A percentile compares a stretch with the other conserved stretches of the same genome.
Evolutionary conservation across 2,329 filamentous ascomycete species (phyloP).

Genomic region (Purpureocillium lavendulum): DNA sequence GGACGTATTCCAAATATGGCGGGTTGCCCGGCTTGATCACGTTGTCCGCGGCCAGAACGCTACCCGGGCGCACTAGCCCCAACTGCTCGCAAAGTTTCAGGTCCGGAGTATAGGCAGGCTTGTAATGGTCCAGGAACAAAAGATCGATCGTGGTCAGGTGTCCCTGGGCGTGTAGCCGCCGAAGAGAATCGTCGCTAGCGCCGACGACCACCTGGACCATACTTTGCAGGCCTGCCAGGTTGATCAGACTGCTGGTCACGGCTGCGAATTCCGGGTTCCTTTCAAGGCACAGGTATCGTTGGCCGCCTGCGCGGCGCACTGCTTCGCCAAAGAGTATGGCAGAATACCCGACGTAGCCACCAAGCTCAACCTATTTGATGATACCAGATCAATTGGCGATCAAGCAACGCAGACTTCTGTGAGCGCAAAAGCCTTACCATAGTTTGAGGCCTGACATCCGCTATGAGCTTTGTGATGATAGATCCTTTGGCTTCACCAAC

Average conservation of each 20-base stretch:
- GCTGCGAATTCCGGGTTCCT: constrained; percentile 65
- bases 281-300: constrained; percentile 64
- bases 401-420: neutral
- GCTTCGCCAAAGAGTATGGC: constrained; percentile 66
- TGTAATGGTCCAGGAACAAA: constrained; percentile 75
- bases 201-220: constrained; percentile 65
- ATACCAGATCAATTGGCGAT: neutral
- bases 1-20: constrained; percentile 61
- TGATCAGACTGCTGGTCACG: constrained; percentile 59
- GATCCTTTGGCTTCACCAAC: constrained; percentile 54
- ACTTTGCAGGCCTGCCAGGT: constrained; percentile 64
- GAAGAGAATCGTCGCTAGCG: constrained; percentile 56
- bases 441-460: constrained; percentile 52
- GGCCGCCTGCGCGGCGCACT: constrained; percentile 53
- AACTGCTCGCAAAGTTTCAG: constrained; percentile 70
- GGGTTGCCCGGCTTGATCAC: constrained; percentile 65
- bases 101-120: constrained; percentile 66
- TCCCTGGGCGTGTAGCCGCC: constrained; percentile 46
- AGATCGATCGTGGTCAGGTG: constrained; percentile 55
- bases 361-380: constrained; percentile 53
- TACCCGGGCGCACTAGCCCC: constrained; percentile 52
- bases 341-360: constrained; percentile 77
- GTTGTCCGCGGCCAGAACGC: constrained; percentile 61
- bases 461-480: constrained; percentile 7
- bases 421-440: constrained; percentile 38